A percentile compares a stretch with the other conserved stretches of the same genome.
phyloP scores from a whole-genome alignment of 2,329 filamentous ascomycete genomes.

The Niveomyces coronatus region DNA sequence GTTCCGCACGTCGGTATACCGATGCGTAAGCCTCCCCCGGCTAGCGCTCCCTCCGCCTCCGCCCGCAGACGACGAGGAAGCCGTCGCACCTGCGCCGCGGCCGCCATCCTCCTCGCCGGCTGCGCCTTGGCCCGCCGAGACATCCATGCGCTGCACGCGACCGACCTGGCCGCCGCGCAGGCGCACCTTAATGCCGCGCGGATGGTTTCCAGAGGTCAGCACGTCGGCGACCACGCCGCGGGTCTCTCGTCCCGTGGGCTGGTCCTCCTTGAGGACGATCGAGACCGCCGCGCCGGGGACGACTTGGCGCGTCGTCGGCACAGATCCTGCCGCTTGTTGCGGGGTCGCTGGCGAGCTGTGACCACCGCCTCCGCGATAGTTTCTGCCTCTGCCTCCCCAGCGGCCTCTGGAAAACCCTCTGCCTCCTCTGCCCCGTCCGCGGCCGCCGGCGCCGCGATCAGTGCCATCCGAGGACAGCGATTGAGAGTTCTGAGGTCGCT shows the following conservation, averaged over 20 bases:
- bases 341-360: slow-evolving; percentile 19
- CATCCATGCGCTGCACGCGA: slow-evolving; percentile 55
- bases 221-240: slow-evolving; percentile 55
- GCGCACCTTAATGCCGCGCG: slow-evolving; percentile 69
- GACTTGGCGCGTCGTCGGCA: slow-evolving; percentile 43
- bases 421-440: neutral
- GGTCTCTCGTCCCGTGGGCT: slow-evolving; percentile 62
- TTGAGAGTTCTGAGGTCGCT: slow-evolving; percentile 11
- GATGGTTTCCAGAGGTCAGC: slow-evolving; percentile 64
- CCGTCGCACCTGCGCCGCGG: neutral
- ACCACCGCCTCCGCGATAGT: slow-evolving; percentile 11
- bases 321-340: slow-evolving; percentile 26
- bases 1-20: slow-evolving; percentile 24
- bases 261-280: slow-evolving; percentile 67
- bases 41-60: slow-evolving; percentile 1
- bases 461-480: slow-evolving; percentile 14
- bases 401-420: too few relatives aligned
- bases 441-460: slow-evolving; percentile 9
- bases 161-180: slow-evolving; percentile 62
- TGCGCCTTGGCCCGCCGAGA: slow-evolving; percentile 12
- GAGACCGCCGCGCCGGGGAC: slow-evolving; percentile 53
- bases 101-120: slow-evolving; percentile 6
- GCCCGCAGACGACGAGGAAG: slow-evolving; percentile 8
- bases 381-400: slow-evolving; percentile 4
- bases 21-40: slow-evolving; percentile 18